Conservation (phyloP, 2,329 filamentous ascomycete genomes). For the Exophiala viscosa region DNA sequence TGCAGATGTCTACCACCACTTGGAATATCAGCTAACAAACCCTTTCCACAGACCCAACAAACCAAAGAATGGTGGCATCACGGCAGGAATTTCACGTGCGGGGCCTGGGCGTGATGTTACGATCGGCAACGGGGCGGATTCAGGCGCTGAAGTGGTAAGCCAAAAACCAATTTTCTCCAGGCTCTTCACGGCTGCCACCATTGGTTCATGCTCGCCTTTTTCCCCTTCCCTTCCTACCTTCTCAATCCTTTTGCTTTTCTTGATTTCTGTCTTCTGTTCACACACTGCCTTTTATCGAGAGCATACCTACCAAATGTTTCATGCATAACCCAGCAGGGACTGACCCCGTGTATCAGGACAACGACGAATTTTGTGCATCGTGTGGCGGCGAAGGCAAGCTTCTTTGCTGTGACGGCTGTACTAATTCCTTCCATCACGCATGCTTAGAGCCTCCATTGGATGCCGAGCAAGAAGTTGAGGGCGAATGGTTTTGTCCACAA, state of each 20-base stretch:
- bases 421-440: constrained; percentile 81
- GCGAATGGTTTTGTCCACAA: constrained; percentile 77
- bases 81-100: constrained; percentile 28
- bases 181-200: constrained; percentile 9
- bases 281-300: background rate
- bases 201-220: constrained; percentile 9
- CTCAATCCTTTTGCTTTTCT: constrained; percentile 4
- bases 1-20: too few species aligned
- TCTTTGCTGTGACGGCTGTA: constrained; percentile 90
- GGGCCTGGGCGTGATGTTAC: constrained; percentile 22
- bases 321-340: constrained; percentile 15
- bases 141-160: constrained; percentile 49
- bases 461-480: constrained; percentile 60
- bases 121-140: constrained; percentile 26
- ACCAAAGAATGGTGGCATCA: constrained; percentile 28
- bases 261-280: constrained; percentile 1
- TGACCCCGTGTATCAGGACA: constrained; percentile 53
- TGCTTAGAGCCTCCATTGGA: constrained; percentile 80
- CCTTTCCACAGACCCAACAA: constrained; percentile 26
- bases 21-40: constrained; percentile 1
- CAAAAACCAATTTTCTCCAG: constrained; percentile 16
- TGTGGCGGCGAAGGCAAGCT: constrained; percentile 81
- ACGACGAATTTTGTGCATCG: constrained; percentile 84
- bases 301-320: constrained; percentile 8
- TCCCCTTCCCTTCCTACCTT: constrained; percentile 1